Conservation (phyloP, 768 basidiomycete genomes). For the Trametes gibbosa region DNA sequence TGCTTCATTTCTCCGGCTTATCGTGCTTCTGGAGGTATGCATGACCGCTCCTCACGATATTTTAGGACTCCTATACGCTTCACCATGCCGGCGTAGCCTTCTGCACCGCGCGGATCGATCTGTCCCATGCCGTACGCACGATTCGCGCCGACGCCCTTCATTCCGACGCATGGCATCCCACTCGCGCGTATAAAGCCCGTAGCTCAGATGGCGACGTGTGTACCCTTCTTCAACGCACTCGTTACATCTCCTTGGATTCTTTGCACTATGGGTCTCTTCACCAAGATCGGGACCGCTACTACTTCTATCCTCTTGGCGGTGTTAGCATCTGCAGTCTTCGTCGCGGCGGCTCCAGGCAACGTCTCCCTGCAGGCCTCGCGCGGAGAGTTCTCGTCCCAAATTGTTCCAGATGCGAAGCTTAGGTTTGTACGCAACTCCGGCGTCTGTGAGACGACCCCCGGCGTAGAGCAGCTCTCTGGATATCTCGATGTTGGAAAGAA, state of each 20-base stretch:
- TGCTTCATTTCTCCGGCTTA: no score
- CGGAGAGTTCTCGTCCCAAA: constrained; percentile 21
- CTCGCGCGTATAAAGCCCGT: no score
- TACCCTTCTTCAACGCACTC: not conserved
- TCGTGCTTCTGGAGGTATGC: not conserved
- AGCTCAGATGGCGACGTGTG: no score
- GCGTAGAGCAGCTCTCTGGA: constrained; percentile 57
- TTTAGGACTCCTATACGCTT: not conserved
- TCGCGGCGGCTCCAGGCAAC: not conserved
- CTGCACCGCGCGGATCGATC: not conserved
- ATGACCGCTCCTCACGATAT: not conserved
- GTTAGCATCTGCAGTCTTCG: not conserved
- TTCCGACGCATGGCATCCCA: no score
- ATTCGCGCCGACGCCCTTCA: no score
- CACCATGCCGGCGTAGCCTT: not conserved
- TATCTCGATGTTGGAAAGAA: constrained; percentile 57
- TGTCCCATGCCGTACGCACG: no score
- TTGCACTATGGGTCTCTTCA: not conserved
- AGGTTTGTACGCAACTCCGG: constrained; percentile 58
- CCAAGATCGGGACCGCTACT: not conserved
- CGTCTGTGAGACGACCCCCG: constrained; percentile 63
- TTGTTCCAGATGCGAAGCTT: constrained; percentile 29
- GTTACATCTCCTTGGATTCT: not conserved
- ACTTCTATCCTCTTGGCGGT: not conserved
- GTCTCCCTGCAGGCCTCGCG: not conserved